These are phyloP conservation scores for Filobasidium uniguttulatum DNA, from an alignment of 1,284 basidiomycete species.

Conservation along the genomic window DNA sequence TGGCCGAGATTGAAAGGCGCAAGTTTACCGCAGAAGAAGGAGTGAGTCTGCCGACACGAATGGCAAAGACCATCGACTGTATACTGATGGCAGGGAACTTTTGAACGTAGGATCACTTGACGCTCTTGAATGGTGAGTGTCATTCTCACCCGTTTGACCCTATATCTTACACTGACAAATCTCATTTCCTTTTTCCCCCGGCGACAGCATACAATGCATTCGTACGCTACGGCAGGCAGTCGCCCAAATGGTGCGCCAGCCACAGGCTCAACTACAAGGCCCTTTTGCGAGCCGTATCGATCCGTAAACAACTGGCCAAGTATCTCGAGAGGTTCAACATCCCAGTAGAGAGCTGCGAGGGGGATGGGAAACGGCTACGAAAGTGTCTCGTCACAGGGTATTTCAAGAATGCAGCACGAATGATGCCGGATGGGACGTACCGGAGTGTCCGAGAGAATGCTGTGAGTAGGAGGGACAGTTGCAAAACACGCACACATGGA, in stretches of 20 bases:
- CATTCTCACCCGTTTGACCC: neutral
- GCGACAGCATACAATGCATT: constrained; percentile 79
- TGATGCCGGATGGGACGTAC: constrained; percentile 80
- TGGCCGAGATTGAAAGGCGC: constrained; percentile 75
- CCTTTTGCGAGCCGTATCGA: constrained; percentile 79
- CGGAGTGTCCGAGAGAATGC: constrained; percentile 65
- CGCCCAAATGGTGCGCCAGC: constrained; percentile 76
- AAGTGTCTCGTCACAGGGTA: constrained; percentile 82
- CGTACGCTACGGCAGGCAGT: constrained; percentile 58
- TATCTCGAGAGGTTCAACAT: constrained; percentile 79
- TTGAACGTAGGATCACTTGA: constrained; percentile 74
- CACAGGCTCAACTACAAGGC: constrained; percentile 85
- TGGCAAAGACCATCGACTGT: constrained; percentile 8
- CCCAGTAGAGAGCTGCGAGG: constrained; percentile 64
- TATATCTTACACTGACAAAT: too few species aligned
- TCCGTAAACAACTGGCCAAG: constrained; percentile 80
- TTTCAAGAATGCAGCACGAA: constrained; percentile 82
- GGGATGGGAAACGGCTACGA: constrained; percentile 61
- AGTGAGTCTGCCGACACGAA: constrained; percentile 42
- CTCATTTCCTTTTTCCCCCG: constrained; percentile 1
- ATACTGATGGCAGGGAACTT: neutral
- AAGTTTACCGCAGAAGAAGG: constrained; percentile 98
- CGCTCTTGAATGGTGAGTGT: constrained; percentile 64
- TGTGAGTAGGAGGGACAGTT: constrained; percentile 39
- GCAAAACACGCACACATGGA: neutral